These are phyloP conservation scores for Dryadomyces quercivorus DNA, from an alignment of 2,329 filamentous ascomycete genomes.

Conservation along the genomic window DNA sequence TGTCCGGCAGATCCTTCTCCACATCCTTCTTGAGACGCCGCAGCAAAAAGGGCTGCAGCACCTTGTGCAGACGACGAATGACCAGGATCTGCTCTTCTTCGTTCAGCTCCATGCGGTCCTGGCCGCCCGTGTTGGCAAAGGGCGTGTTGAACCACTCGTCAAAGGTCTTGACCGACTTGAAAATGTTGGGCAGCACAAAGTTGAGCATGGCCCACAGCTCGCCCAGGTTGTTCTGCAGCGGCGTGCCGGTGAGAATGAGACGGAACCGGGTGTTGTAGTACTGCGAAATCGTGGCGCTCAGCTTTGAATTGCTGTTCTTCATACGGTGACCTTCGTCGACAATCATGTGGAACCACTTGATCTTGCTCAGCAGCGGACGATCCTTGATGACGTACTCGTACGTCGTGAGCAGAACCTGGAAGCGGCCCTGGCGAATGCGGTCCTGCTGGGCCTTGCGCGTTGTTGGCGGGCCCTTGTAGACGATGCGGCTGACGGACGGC, in stretches of 20 bases:
- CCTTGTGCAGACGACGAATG: constrained; percentile 96
- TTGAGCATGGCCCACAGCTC: constrained; percentile 98
- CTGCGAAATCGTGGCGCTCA: constrained; percentile 85
- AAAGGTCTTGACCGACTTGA: constrained; percentile 98
- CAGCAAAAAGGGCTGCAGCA: constrained; percentile 89
- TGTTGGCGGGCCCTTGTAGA: constrained; percentile 92
- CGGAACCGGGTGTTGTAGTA: constrained; percentile 95
- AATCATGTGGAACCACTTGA: constrained; percentile 99
- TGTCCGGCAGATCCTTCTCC: constrained; percentile 96
- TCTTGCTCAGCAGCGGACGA: constrained; percentile 85
- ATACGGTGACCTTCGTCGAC: constrained; percentile 99
- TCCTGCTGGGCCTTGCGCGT: constrained; percentile 83
- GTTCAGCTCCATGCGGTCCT: constrained; percentile 97
- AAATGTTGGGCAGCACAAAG: constrained; percentile 95
- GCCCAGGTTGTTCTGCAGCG: constrained; percentile 89
- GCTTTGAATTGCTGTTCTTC: constrained; percentile 96
- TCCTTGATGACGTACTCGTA: constrained; percentile 99
- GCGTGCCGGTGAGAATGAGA: constrained; percentile 93
- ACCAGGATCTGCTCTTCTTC: constrained; percentile 99
- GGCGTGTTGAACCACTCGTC: constrained; percentile 99
- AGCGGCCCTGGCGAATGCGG: constrained; percentile 84
- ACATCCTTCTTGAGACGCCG: constrained; percentile 99
- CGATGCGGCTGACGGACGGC: constrained; percentile 70
- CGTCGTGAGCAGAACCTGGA: constrained; percentile 92
- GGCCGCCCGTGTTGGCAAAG: constrained; percentile 93